Evolutionary conservation across 495 filamentous ascomycete genomes (phyloP), one percentile per base, ranked within the genome.

Genomic region (Astrothelium subdiscretum): DNA sequence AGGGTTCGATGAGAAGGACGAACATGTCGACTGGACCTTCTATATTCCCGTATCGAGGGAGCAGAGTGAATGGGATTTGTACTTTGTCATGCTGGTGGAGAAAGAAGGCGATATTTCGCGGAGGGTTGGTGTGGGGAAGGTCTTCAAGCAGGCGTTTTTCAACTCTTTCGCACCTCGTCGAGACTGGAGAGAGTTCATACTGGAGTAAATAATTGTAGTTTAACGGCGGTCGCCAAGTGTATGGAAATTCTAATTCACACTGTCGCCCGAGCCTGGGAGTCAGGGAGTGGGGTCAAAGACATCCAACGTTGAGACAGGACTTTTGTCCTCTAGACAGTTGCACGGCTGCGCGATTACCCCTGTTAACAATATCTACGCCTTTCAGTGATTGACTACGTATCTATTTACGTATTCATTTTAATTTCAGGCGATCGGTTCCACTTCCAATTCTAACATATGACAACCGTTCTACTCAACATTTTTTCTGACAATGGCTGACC

Each of bases 401-500:
- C n/a, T n/a, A n/a, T n/a, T n/a, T n/a, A n/a, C n/a, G n/a, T n/a
- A n/a, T n/a, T n/a, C n/a, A n/a, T n/a, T 29, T 22, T 54, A 5
- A 18, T 22, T 12, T 5, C 13, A 11, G 12, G 24, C 31, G 20
- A 58, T 8, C 12, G 13, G 10, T 58, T 3, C 20, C 24, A 29
- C 26, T 58, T 4, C 24, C 54, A 26, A 26, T 32, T 58, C 42
- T 48, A 22, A 3, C n/a, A 3, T 3, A 48, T 48, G 42, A 48
- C 42, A 38, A 12, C 12, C 24, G 10, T 58, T 12, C 29, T 58
- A 4, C 4, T 31, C 32, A 35, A 48, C 22, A 31, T 35, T 48
- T 48, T 31, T 20, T 31, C 32, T 38, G 26, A 59, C 58, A 61
- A 86, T 85, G 83, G 81, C 83, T 64, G 81, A 82, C 32, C 75